A percentile compares a stretch with the other conserved stretches of the same genome.
Evolutionary conservation across 352 stramenopile genomes (phyloP).

Genomic region (Globisporangium spiculum): DNA sequence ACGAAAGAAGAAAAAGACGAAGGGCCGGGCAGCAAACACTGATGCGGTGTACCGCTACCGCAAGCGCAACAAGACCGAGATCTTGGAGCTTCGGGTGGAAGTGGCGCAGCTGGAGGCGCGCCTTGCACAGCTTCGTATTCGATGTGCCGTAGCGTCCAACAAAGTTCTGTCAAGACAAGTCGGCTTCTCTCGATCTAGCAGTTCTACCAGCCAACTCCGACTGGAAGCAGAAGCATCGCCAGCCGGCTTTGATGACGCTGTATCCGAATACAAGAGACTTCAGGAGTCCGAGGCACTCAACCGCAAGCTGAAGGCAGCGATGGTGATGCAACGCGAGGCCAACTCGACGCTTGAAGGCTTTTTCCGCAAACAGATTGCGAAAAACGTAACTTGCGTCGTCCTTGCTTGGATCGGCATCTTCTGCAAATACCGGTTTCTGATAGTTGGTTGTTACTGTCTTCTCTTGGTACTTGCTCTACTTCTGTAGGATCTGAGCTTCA

Average conservation of each 20-base stretch:
- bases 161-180: not conserved
- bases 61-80: slow-evolving; percentile 13
- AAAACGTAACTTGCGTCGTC: not conserved
- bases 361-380: not conserved
- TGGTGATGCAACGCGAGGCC: slow-evolving; percentile 1
- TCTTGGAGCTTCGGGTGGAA: not conserved
- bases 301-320: slow-evolving; percentile 3
- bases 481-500: slow-evolving; percentile 7
- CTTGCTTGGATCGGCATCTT: not conserved
- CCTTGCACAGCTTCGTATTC: not conserved
- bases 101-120: slow-evolving; percentile 1
- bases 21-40: not conserved
- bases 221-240: not conserved
- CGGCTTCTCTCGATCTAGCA: not conserved
- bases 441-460: not conserved
- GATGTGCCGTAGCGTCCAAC: not conserved
- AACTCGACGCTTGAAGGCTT: not conserved
- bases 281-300: slow-evolving; percentile 11
- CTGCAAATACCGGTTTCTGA: not conserved
- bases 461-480: not conserved
- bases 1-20: not conserved
- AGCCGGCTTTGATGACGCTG: not conserved
- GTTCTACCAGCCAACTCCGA: not conserved
- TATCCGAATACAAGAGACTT: not conserved
- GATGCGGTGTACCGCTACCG: slow-evolving; percentile 1